Conservation (phyloP, 805 yeast genomes). For the Cyberlindnera misumaiensis region DNA sequence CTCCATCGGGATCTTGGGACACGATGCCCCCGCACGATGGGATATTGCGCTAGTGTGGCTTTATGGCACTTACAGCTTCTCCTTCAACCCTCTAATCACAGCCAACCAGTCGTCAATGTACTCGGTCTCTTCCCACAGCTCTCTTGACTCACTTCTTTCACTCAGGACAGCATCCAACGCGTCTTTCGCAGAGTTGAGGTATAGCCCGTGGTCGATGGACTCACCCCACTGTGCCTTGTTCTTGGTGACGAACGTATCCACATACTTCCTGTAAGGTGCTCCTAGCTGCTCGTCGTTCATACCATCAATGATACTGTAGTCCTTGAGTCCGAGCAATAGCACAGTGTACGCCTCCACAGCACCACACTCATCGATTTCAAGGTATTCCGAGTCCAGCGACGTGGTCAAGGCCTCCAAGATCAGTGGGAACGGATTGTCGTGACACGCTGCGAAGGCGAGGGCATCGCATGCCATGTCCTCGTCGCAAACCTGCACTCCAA, state of each 20-base stretch:
- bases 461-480: constrained; percentile 7
- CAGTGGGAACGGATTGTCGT: background rate
- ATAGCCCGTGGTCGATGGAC: background rate
- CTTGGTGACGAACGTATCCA: constrained; percentile 1
- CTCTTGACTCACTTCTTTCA: constrained; percentile 4
- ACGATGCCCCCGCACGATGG: no score
- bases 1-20: no score
- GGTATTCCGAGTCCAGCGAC: constrained; percentile 1
- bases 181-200: background rate
- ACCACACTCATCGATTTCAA: constrained; percentile 5
- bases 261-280: constrained; percentile 1
- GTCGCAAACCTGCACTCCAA: constrained; percentile 6
- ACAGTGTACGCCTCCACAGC: constrained; percentile 1
- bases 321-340: constrained; percentile 2
- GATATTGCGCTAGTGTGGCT: no score
- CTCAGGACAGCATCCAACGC: constrained; percentile 1
- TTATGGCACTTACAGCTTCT: background rate
- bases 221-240: background rate
- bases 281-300: constrained; percentile 1
- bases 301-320: background rate
- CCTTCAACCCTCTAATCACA: background rate
- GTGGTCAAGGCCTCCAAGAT: constrained; percentile 1
- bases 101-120: background rate
- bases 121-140: constrained; percentile 6
- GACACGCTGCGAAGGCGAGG: background rate